Conservation (phyloP, 495 filamentous ascomycete genomes). For the Hypoxylon intermedium region DNA sequence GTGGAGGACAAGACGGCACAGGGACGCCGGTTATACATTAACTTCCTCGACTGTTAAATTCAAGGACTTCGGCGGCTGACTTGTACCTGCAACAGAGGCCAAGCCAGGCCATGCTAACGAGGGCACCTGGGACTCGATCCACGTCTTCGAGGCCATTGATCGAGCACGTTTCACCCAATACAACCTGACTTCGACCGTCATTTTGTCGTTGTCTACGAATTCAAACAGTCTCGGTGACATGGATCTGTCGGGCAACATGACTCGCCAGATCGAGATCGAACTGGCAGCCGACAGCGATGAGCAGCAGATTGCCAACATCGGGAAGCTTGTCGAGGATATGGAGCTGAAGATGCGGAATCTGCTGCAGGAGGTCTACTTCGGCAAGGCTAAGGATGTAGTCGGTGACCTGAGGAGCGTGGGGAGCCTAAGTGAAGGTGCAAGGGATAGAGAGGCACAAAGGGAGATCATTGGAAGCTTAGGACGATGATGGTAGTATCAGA, state of each 20-base stretch:
- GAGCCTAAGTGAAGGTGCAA: conserved; percentile 82
- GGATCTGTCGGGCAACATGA: conserved; percentile 97
- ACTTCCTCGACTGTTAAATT: conserved; percentile 8
- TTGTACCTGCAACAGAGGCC: conserved; percentile 43
- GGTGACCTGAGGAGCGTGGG: conserved; percentile 92
- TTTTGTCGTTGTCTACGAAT: conserved; percentile 79
- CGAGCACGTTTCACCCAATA: conserved; percentile 91
- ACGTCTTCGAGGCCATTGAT: conserved; percentile 96
- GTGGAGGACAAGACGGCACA: conserved; percentile 38
- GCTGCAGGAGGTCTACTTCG: conserved; percentile 99
- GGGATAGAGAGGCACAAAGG: conserved; percentile 82
- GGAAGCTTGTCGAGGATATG: conserved; percentile 97
- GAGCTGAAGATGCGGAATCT: conserved; percentile 99
- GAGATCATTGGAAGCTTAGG: conserved; percentile 87
- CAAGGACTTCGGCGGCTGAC: conserved; percentile 22
- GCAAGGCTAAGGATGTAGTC: conserved; percentile 99
- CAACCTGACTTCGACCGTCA: conserved; percentile 96
- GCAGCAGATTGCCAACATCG: conserved; percentile 95
- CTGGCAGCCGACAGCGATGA: conserved; percentile 87
- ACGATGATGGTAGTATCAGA: conserved; percentile 44
- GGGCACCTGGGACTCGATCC: conserved; percentile 96
- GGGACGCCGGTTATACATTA: conserved; percentile 27
- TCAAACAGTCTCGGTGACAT: conserved; percentile 80
- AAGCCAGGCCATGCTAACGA: conserved; percentile 72
- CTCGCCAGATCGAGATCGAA: conserved; percentile 90